Base-by-base conservation (phyloP, 495 filamentous ascomycete species). In the Aspergillus wentii region DNA sequence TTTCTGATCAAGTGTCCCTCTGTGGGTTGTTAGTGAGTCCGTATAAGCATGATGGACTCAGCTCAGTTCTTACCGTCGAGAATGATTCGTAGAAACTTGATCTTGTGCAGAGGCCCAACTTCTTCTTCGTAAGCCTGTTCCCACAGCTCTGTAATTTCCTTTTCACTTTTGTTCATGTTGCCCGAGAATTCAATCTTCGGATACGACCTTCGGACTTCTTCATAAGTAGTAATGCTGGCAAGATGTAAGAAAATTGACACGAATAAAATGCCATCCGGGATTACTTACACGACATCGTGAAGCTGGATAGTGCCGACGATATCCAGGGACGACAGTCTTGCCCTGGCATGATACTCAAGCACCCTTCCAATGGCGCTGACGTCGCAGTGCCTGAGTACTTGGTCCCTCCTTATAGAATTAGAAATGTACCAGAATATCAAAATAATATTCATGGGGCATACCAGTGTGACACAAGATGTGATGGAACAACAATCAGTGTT, bases 1-100 rank as follows among this genome's bases (percentile, higher is more conserved):
- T 86, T 86, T 33, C 82, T 85, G 49, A 86, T 86, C 0, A 49
- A 45, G 37, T 83, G 79, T 0, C 70, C 76, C 47, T 64, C 59
- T 63, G 11, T 4, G 9, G n/a, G 17, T 18, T 25, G 15, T 16
- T 16, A 28, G 4, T 27, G 15, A 31, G n/a, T 29, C 3, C 35
- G 21, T 35, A 38, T 31, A 17, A 3, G 27, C 13, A 19, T 8
- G 10, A 29, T 16, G 4, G 28, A 32, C 15, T 3, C 17, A 5
- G 1, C 21, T 19, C 8, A 2, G n/a, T 29, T 16, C 17, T 43
- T 41, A 57, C 83, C 81, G 38, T 83, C 79, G 0, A 82, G 62
- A 8, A 82, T 64, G 1, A 85, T 62, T 1, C 80, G 62, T 14
- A 68, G 59, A 42, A 67, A 84, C 1, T 63, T 53, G 5, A 73